phyloP scores from a whole-genome alignment of 768 basidiomycete genomes.

The Solioccasus polychromus region DNA sequence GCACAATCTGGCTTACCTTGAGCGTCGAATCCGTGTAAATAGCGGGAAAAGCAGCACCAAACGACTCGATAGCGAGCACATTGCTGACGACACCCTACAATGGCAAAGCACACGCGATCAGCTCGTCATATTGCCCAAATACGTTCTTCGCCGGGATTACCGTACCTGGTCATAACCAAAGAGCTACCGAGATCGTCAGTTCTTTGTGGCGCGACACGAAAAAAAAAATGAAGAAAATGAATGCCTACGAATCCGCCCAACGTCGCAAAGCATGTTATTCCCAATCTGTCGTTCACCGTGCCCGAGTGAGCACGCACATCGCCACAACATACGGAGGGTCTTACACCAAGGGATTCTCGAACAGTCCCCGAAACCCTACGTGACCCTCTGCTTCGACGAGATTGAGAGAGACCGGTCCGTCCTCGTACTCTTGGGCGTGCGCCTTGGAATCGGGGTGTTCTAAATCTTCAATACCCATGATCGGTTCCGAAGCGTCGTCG shows the following conservation, averaged over 20 bases:
- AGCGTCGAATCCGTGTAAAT: slow-evolving; percentile 28
- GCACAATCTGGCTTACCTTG: slow-evolving; percentile 14
- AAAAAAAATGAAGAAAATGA: not conserved
- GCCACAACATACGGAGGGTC: not conserved
- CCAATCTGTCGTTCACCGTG: slow-evolving; percentile 17
- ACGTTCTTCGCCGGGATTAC: not conserved
- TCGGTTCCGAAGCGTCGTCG: not conserved
- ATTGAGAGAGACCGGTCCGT: slow-evolving; percentile 8
- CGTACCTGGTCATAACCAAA: slow-evolving; percentile 34
- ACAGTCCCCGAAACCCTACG: slow-evolving; percentile 25
- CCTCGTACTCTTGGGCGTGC: not conserved
- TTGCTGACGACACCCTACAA: slow-evolving; percentile 30
- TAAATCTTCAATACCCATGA: slow-evolving; percentile 10
- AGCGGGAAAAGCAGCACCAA: slow-evolving; percentile 31
- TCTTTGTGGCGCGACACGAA: not conserved
- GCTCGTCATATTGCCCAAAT: not conserved
- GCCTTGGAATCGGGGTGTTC: not conserved
- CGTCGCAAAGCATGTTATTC: slow-evolving; percentile 31
- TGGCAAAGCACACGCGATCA: not conserved
- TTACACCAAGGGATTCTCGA: slow-evolving; percentile 30
- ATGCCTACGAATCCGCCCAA: slow-evolving; percentile 31
- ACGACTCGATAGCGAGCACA: slow-evolving; percentile 34
- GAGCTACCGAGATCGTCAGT: slow-evolving; percentile 17
- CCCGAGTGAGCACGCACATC: not conserved
- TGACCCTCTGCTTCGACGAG: slow-evolving; percentile 19